These are phyloP conservation scores for Isatis tinctoria DNA, from an alignment of 345 rosid species.

Conservation along the genomic window DNA sequence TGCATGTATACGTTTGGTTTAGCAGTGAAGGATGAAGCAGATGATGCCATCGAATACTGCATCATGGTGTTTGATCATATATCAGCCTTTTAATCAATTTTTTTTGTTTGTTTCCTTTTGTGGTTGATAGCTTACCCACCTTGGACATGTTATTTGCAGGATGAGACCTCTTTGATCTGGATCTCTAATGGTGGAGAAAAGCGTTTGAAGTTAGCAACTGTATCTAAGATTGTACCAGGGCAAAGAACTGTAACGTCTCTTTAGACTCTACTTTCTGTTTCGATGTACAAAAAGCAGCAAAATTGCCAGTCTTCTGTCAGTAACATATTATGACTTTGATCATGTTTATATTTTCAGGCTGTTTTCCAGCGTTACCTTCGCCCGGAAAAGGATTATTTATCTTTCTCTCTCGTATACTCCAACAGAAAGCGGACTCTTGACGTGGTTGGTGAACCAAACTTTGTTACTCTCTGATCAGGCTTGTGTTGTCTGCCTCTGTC, in stretches of 20 bases:
- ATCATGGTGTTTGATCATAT: conserved; percentile 1
- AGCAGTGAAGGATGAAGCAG: neutral
- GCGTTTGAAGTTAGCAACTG: conserved; percentile 74
- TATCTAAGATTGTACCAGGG: conserved; percentile 86
- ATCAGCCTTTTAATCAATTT: neutral
- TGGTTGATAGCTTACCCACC: neutral
- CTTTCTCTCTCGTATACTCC: conserved; percentile 85
- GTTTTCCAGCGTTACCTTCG: conserved; percentile 77
- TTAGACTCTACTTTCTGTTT: conserved; percentile 13
- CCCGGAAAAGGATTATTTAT: conserved; percentile 86
- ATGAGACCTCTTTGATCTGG: conserved; percentile 90
- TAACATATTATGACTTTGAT: neutral
- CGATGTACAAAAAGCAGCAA: neutral
- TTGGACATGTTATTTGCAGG: too few species aligned
- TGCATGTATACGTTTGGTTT: neutral
- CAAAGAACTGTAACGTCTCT: conserved; percentile 84
- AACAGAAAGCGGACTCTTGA: conserved; percentile 84
- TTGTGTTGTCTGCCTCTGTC: conserved; percentile 1
- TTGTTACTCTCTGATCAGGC: neutral
- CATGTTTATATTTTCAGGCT: conserved; percentile 47
- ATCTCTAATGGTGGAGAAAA: conserved; percentile 75
- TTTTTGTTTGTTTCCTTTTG: neutral
- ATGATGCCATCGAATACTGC: too few species aligned
- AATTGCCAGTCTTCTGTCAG: neutral
- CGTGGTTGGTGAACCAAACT: conserved; percentile 63